phyloP scores from a whole-genome alignment of 2,329 filamentous ascomycete genomes.

The Aspergillus intermedius region DNA sequence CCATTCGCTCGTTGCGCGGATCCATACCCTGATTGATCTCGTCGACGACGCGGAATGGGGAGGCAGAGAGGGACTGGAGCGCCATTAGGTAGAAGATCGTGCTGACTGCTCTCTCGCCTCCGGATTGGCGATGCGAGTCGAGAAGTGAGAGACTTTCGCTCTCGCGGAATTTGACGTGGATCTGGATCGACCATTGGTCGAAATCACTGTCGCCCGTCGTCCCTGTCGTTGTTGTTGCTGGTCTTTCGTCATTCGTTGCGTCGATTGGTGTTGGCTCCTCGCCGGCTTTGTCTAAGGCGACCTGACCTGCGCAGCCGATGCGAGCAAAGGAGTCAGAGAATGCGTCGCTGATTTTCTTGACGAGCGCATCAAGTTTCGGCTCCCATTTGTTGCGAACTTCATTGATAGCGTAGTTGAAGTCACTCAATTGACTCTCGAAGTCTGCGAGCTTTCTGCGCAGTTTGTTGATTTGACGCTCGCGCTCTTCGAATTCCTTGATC shows the following conservation, averaged over 20 bases:
- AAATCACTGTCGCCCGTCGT: slow-evolving; percentile 61
- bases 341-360: slow-evolving; percentile 76
- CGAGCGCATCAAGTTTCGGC: slow-evolving; percentile 68
- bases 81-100: slow-evolving; percentile 99
- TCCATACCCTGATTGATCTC: slow-evolving; percentile 99
- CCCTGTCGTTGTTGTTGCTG: slow-evolving; percentile 5
- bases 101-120: slow-evolving; percentile 89
- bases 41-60: slow-evolving; percentile 95
- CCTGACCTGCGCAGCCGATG: slow-evolving; percentile 90
- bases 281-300: slow-evolving; percentile 69
- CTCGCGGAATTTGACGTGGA: slow-evolving; percentile 89
- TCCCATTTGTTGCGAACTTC: slow-evolving; percentile 72
- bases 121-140: slow-evolving; percentile 88
- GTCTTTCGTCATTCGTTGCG: not conserved
- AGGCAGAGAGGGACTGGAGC: slow-evolving; percentile 83
- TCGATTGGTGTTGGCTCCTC: slow-evolving; percentile 25
- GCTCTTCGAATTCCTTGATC: slow-evolving; percentile 69
- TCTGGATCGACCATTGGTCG: slow-evolving; percentile 86
- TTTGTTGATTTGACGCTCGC: slow-evolving; percentile 62
- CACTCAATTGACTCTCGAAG: slow-evolving; percentile 50
- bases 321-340: slow-evolving; percentile 91
- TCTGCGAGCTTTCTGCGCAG: slow-evolving; percentile 55
- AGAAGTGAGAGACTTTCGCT: slow-evolving; percentile 77
- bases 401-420: slow-evolving; percentile 53
- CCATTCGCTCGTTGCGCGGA: slow-evolving; percentile 94